These are phyloP conservation scores for Corallochytrium limacisporum DNA, from an alignment of 78 protist species.

Conservation along the genomic window DNA sequence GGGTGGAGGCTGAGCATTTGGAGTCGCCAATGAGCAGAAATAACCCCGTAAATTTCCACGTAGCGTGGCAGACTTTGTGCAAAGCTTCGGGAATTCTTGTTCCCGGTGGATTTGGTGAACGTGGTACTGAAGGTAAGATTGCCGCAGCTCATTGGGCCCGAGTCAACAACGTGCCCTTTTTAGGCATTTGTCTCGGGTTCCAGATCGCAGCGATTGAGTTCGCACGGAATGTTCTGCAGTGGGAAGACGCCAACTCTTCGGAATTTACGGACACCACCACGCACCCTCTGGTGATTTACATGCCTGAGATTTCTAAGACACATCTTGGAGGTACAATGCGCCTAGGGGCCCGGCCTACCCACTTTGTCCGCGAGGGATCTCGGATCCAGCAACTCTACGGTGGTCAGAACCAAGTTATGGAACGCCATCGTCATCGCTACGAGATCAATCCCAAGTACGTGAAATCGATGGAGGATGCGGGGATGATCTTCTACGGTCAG, in stretches of 20 bases:
- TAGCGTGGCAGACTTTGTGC: conserved; percentile 15
- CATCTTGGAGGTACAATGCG: conserved; percentile 96
- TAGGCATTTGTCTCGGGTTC: conserved; percentile 86
- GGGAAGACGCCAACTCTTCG: conserved; percentile 7
- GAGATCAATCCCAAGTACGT: conserved; percentile 78
- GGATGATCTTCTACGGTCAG: conserved; percentile 56
- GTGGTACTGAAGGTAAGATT: conserved; percentile 84
- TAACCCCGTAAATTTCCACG: conserved; percentile 9
- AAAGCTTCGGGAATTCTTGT: conserved; percentile 69
- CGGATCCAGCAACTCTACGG: not conserved
- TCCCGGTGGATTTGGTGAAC: conserved; percentile 95
- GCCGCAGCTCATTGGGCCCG: conserved; percentile 73
- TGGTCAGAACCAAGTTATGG: conserved; percentile 41
- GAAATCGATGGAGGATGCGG: conserved; percentile 40
- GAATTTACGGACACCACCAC: not conserved
- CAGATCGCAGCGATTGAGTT: conserved; percentile 79
- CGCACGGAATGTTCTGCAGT: conserved; percentile 39
- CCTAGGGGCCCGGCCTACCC: conserved; percentile 61
- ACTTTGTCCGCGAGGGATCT: not conserved
- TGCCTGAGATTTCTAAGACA: conserved; percentile 80
- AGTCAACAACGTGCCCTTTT: conserved; percentile 60
- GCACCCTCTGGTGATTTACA: conserved; percentile 55
- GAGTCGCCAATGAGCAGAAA: not conserved
- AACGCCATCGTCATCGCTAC: conserved; percentile 93
- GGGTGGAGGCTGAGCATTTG: conserved; percentile 28